Evolutionary conservation across 768 basidiomycete genomes (phyloP).

Genomic region (Russula olivacea): DNA sequence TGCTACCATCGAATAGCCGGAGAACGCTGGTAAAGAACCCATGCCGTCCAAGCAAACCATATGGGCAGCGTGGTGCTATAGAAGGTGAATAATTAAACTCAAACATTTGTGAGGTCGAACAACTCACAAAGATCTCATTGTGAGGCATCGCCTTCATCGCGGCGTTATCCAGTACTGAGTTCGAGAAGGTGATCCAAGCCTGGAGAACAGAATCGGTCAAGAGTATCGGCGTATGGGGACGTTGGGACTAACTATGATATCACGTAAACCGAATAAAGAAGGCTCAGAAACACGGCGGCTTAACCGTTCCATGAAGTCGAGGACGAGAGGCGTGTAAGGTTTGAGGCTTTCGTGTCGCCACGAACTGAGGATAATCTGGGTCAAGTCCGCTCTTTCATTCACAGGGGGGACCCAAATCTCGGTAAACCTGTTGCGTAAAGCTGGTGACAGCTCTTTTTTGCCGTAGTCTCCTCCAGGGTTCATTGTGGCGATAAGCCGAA

Average conservation of each 20-base stretch:
- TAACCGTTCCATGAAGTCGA: constrained; percentile 84
- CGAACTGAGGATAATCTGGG: constrained; percentile 64
- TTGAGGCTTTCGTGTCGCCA: constrained; percentile 57
- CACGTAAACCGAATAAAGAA: constrained; percentile 71
- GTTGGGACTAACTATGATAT: constrained; percentile 66
- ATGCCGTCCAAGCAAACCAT: constrained; percentile 92
- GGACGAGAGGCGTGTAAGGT: constrained; percentile 51
- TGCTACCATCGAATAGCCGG: constrained; percentile 54
- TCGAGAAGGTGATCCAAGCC: constrained; percentile 93
- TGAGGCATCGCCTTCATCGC: constrained; percentile 33
- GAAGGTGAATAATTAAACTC: constrained; percentile 11
- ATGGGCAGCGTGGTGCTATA: constrained; percentile 84
- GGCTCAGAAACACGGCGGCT: constrained; percentile 52
- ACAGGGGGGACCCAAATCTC: constrained; percentile 97
- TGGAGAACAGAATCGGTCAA: constrained; percentile 30
- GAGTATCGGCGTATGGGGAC: not conserved
- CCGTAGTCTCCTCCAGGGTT: constrained; percentile 99
- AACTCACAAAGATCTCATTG: constrained; percentile 63
- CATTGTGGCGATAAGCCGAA: constrained; percentile 96
- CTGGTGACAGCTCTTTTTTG: constrained; percentile 97
- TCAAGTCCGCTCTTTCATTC: constrained; percentile 63
- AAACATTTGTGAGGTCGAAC: not conserved
- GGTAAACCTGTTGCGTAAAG: constrained; percentile 94
- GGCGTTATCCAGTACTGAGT: constrained; percentile 43
- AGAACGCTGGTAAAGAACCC: constrained; percentile 66